Base-by-base conservation (phyloP, 2,329 filamentous ascomycete species). In the Monosporascus sp. region DNA sequence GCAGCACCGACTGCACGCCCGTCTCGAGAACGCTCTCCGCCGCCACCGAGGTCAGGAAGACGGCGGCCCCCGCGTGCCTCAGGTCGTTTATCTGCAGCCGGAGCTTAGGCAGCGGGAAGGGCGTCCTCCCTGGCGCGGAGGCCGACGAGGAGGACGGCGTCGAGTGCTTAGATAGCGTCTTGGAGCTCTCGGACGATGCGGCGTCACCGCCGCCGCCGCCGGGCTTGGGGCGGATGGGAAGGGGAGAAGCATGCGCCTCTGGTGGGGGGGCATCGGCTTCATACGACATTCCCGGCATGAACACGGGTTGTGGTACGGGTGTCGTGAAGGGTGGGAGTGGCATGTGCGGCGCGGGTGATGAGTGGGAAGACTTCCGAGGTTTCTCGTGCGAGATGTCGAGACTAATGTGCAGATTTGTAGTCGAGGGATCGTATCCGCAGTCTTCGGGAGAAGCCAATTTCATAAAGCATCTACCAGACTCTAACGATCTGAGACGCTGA, bases 21-120 rank as follows among this genome's bases (percentile, higher is more conserved):
- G 74, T 70, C 50, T 81, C 71, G 44, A 96, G 74, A 49, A 86
- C 80, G 18, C 76, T 72, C 38, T 82, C 72, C 51, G 85, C 79
- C 65, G 89, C 80, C 57, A 90, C 73, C 39, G 84, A 73, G 49
- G 72, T 69, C 54, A 96, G 81, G 70, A 96, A 95, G 56, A 82
- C 72, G 35, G 74, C 67, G 5, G 86, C 73, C 52, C 87, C 89
- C 1, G 79, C 69, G 69, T 85, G 80, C 50, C 67, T 64, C 54
- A 86, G 71, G 62, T 87, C 81, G 48, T 78, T 76, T 58, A 85
- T 69, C 63, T 84, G 76, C 48, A 87, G 75, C 18, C 82, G 80
- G 48, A 87, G 75, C 60, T 78, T 82, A 39, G 82, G 82, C 43
- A 77, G 65, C 4, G 69, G 57, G 60, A 79, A 78, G 44, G 55